phyloP scores from a whole-genome alignment of 1,284 basidiomycete genomes.

The Rhizopogon hawkerae region DNA sequence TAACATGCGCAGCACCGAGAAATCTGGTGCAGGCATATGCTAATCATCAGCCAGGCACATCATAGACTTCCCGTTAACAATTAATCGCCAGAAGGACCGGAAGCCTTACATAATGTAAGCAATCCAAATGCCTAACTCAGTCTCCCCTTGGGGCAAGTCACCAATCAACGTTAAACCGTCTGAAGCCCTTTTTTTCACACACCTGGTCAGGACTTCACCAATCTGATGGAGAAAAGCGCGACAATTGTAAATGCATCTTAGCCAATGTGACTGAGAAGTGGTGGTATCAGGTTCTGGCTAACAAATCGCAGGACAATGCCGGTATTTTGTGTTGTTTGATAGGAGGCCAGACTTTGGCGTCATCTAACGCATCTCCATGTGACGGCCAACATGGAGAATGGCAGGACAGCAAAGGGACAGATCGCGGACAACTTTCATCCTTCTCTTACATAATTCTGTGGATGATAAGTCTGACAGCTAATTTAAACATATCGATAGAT shows the following conservation, averaged over 20 bases:
- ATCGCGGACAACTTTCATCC: not conserved
- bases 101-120: not conserved
- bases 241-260: not conserved
- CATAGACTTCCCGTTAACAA: not conserved
- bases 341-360: not conserved
- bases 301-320: not conserved
- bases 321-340: not conserved
- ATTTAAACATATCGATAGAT: not conserved
- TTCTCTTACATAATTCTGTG: not conserved
- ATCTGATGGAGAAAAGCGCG: not conserved
- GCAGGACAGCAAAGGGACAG: not conserved
- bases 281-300: not conserved
- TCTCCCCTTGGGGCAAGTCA: not conserved
- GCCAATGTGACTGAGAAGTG: not conserved
- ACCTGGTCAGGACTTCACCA: not conserved
- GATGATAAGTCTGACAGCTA: not conserved
- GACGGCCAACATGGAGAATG: not conserved
- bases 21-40: not conserved
- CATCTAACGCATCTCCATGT: not conserved
- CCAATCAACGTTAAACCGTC: not conserved
- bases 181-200: not conserved
- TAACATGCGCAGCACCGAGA: not conserved
- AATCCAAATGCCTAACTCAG: not conserved
- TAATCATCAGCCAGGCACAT: slow-evolving; percentile 1
- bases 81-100: slow-evolving; percentile 1